Conservation (phyloP, 768 basidiomycete genomes). For the Collybiopsis confluens region DNA sequence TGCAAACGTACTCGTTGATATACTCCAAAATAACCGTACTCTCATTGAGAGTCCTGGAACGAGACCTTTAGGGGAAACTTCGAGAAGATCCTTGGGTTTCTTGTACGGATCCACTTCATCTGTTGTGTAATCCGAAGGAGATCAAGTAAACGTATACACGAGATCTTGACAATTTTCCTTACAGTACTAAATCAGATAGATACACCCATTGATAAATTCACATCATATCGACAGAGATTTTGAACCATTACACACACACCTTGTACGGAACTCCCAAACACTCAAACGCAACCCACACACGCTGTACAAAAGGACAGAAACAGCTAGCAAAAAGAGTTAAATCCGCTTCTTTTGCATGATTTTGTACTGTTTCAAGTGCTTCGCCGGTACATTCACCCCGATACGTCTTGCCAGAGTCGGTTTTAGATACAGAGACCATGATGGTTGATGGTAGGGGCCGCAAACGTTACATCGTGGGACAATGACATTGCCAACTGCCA, state of each 20-base stretch:
- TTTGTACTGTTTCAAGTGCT: constrained; percentile 54
- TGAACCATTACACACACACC: constrained; percentile 25
- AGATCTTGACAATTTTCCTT: constrained; percentile 9
- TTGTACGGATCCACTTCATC: constrained; percentile 83
- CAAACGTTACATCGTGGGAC: too few relatives aligned
- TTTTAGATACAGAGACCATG: not conserved
- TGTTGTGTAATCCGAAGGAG: constrained; percentile 21
- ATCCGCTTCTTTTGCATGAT: constrained; percentile 41
- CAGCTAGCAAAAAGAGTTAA: constrained; percentile 69
- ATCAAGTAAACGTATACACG: too few relatives aligned
- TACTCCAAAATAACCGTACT: constrained; percentile 78
- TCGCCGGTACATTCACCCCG: constrained; percentile 39
- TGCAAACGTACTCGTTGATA: constrained; percentile 59
- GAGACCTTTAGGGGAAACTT: constrained; percentile 77
- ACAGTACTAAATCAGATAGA: constrained; percentile 31
- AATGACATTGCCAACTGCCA: too few relatives aligned
- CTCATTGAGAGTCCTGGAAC: constrained; percentile 75
- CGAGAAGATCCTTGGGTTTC: constrained; percentile 67
- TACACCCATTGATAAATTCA: too few relatives aligned
- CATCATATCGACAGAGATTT: not conserved
- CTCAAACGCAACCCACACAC: constrained; percentile 76
- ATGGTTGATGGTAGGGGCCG: not conserved
- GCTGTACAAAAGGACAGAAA: constrained; percentile 81
- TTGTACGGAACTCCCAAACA: constrained; percentile 68
- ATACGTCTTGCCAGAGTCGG: constrained; percentile 36